Evolutionary conservation across 805 yeast genomes (phyloP), one percentile per base, ranked within the genome.

Genomic region (Clavispora santaluciae): DNA sequence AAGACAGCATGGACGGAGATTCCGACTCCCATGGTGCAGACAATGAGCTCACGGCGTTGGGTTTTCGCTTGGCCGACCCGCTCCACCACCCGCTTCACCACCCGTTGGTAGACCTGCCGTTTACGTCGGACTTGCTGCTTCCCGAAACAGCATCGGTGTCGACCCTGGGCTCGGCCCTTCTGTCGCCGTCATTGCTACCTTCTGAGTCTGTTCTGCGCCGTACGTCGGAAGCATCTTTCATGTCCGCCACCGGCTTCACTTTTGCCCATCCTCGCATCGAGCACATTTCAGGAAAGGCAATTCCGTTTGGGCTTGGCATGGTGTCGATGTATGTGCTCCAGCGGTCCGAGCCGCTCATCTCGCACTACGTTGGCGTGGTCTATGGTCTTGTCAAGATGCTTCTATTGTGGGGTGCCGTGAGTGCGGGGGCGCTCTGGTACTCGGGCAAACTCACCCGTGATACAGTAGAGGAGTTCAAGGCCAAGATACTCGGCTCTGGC

Each of bases 41-140:
- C 17, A 64, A 64, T 42, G 69, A 64, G 38, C 53, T 64, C 17
- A 48, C 55, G 23, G 64, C 54, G 20, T 63, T 66, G 41, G 56
- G 67, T 1, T 64, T 61, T 6, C 31, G 31, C 20, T 13, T 28
- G 16, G 31, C 31, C 12, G 18, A 28, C 6, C 31, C 31, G 3
- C 17, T 13, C 15, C 29, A 26, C 6, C 5, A 12, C 6, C 8
- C 17, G 10, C 29, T 4, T 9, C 12, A 25, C 15, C 29, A n/a
- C 13, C 13, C 29, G 10, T 6, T 23, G 26, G 26, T 17, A 13
- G 31, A 28, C 10, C 20, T 15, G 7, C 18, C n/a, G 20, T 15
- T 28, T 9, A 5, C 20, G 12, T 16, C 31, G 2, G 18, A 28
- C 3, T 7, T 12, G 9, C 16, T 20, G 2, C 31, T 28, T 16